A percentile compares a stretch with the other conserved stretches of the same genome.
phyloP scores from a whole-genome alignment of 2,329 filamentous ascomycete species.

The Aureobasidium mangrovei region DNA sequence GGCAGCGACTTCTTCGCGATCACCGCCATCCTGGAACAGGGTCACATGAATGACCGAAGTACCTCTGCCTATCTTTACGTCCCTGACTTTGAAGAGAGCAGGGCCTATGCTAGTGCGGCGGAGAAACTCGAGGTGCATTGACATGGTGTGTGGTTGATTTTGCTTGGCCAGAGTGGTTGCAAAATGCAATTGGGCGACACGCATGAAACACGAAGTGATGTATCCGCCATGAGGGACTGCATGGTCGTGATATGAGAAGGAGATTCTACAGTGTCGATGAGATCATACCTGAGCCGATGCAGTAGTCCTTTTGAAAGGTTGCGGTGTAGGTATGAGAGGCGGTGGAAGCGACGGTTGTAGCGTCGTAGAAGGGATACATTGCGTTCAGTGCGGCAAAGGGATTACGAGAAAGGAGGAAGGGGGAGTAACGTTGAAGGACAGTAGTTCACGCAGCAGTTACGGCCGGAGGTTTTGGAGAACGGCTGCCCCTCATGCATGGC shows the following conservation, averaged over 20 bases:
- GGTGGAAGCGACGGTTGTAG: conserved; percentile 39
- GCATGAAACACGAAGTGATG: conserved; percentile 54
- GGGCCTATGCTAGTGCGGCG: conserved; percentile 52
- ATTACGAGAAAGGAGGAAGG: not conserved
- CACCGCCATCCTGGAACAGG: conserved; percentile 40
- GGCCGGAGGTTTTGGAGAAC: not conserved
- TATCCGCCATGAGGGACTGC: conserved; percentile 64
- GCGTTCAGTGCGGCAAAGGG: not conserved
- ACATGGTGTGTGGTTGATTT: conserved; percentile 54
- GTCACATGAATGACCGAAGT: conserved; percentile 56
- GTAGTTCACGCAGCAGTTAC: not conserved
- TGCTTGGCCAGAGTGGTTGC: conserved; percentile 46
- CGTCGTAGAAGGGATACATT: conserved; percentile 37
- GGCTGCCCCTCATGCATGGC: not conserved
- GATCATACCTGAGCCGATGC: conserved; percentile 52
- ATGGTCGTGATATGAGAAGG: not conserved
- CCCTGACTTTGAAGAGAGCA: conserved; percentile 49
- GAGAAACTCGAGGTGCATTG: conserved; percentile 57
- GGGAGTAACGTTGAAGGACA: not conserved
- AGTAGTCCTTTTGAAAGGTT: conserved; percentile 51
- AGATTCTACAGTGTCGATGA: not conserved
- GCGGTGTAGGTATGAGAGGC: conserved; percentile 51
- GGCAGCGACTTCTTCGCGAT: conserved; percentile 49
- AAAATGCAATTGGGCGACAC: conserved; percentile 52
- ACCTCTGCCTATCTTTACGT: conserved; percentile 56